Base-by-base conservation (phyloP, 257 asterid species). In the Petunia axillaris region DNA sequence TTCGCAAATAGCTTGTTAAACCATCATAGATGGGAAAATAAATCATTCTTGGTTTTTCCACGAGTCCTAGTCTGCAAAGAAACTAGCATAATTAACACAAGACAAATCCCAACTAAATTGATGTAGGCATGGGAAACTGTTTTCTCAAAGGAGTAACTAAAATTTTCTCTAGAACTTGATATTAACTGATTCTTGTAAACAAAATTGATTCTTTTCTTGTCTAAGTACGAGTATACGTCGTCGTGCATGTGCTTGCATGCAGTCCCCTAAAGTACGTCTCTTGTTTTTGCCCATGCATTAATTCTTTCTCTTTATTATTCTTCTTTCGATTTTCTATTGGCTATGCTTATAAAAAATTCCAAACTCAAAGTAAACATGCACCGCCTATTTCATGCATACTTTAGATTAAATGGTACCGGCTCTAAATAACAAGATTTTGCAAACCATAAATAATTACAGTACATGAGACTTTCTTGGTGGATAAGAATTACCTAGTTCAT, bases 381-480 rank as follows among this genome's bases (percentile, higher is more conserved):
- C 77, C 77, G 13, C 60, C 60, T 35, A 46, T 71, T 71, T 16
- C 60, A 48, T 10, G 25, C 77, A 71, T 10, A 48, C 2, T 48
- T 10, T 46, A 11, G 35, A 48, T 41, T 14, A 35, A 70, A 10
- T 43, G 16, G 10, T 35, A 48, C 35, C 57, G 25, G 58, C 43
- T 16, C 77, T 70, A 8, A 68, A 68, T 43, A 44, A 16, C 44
- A 71, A 71, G 77, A 71, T 48, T 71, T 71, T 46, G 44, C 60
- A 25, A 70, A 35, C 40, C 60, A 48, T 71, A 71, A 71, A 48
- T 11, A 35, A 59, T 25, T 71, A 48, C 10, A 25, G 25, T 25
- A 25, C 25, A 25, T 25, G 60, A 48, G 25, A 39, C 77, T 71
- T 48, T 71, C 25, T 48, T 48, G 77, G 77, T 48, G 77, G 77